Conservation (phyloP, 768 basidiomycete genomes). For the Leucosporidium yakuticum region DNA sequence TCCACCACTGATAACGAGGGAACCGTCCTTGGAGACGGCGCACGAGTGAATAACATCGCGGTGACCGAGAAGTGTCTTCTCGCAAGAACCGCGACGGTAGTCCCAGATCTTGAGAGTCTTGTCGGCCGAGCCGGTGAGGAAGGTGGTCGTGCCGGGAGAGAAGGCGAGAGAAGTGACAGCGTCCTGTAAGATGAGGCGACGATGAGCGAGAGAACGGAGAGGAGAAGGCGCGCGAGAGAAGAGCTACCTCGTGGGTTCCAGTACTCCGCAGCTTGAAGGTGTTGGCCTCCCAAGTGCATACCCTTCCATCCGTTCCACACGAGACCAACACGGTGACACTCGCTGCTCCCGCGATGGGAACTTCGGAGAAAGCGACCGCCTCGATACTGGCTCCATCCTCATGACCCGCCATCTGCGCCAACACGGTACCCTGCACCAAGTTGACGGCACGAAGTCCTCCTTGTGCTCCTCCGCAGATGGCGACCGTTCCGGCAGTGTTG, state of each 20-base stretch:
- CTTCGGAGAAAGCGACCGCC: slow-evolving; percentile 72
- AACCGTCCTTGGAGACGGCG: slow-evolving; percentile 63
- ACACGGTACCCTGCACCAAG: slow-evolving; percentile 75
- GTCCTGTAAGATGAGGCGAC: slow-evolving; percentile 52
- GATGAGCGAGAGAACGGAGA: slow-evolving; percentile 12
- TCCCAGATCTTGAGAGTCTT: slow-evolving; percentile 87
- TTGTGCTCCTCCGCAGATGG: slow-evolving; percentile 76
- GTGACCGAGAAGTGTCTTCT: slow-evolving; percentile 79
- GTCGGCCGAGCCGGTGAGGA: slow-evolving; percentile 82
- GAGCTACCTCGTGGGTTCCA: slow-evolving; percentile 67
- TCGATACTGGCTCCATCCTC: slow-evolving; percentile 82
- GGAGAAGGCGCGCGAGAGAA: slow-evolving; percentile 16
- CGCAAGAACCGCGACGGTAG: slow-evolving; percentile 67
- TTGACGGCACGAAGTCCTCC: slow-evolving; percentile 84
- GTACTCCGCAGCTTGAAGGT: slow-evolving; percentile 79
- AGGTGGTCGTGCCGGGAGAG: slow-evolving; percentile 62
- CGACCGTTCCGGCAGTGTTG: slow-evolving; percentile 80
- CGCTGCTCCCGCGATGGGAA: slow-evolving; percentile 54
- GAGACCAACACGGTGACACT: slow-evolving; percentile 62
- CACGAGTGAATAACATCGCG: slow-evolving; percentile 67
- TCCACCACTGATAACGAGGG: slow-evolving; percentile 71
- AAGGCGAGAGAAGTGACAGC: slow-evolving; percentile 73
- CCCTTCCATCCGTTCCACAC: slow-evolving; percentile 88
- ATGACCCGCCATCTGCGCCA: slow-evolving; percentile 69
- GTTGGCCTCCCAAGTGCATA: slow-evolving; percentile 86